Conservation (phyloP, 495 filamentous ascomycete species). For the Bombardia bombarda region DNA sequence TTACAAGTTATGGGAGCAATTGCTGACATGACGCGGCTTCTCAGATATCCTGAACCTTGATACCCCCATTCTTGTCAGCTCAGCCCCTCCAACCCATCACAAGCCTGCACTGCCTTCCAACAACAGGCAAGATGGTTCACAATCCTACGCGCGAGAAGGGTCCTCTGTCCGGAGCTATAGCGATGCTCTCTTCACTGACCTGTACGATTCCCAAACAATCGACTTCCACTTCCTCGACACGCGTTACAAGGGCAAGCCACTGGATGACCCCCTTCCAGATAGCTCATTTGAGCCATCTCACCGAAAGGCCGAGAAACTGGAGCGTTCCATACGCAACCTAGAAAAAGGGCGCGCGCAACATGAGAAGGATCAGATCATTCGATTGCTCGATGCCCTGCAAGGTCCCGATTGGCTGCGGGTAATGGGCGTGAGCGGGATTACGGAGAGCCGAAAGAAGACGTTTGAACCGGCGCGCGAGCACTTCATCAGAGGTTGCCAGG, state of each 20-base stretch:
- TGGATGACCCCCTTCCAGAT: conserved; percentile 63
- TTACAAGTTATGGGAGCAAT: conserved; percentile 18
- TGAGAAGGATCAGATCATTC: conserved; percentile 80
- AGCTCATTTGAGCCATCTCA: conserved; percentile 60
- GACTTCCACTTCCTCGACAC: conserved; percentile 44
- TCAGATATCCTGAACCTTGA: conserved; percentile 53
- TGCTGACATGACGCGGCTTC: conserved; percentile 19
- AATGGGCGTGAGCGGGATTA: conserved; percentile 85
- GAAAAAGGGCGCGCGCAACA: conserved; percentile 89
- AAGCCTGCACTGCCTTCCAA: conserved; percentile 13
- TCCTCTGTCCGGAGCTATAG: conserved; percentile 39
- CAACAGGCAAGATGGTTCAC: conserved; percentile 16
- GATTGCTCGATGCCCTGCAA: conserved; percentile 76
- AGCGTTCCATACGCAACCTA: conserved; percentile 88
- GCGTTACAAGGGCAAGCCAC: conserved; percentile 27
- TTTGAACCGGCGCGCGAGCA: conserved; percentile 80
- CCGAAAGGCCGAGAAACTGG: conserved; percentile 71
- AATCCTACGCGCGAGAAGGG: conserved; percentile 10
- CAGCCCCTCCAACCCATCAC: conserved; percentile 19
- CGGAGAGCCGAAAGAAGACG: conserved; percentile 71
- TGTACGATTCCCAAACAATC: conserved; percentile 27
- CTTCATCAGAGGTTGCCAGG: conserved; percentile 72
- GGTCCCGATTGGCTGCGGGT: conserved; percentile 89
- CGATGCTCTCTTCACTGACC: conserved; percentile 36
- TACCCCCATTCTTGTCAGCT: conserved; percentile 52